phyloP scores from a whole-genome alignment of 305 asterid species.

The Solanum hybrid region DNA sequence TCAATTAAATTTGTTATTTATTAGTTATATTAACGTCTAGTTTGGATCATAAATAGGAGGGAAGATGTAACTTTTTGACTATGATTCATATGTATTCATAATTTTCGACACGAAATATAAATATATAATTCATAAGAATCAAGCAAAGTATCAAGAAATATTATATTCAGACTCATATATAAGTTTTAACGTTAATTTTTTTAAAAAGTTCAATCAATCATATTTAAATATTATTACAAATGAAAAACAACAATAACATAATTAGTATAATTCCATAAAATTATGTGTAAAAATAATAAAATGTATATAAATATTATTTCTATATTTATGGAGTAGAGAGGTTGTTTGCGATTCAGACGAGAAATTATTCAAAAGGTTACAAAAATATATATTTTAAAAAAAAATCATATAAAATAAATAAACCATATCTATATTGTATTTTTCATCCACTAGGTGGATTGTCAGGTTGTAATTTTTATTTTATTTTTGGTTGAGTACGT shows the following conservation, averaged over 20 bases:
- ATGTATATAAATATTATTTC: accelerated
- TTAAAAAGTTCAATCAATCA: background rate
- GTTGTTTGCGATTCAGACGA: background rate
- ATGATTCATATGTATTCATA: background rate
- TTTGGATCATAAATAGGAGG: background rate
- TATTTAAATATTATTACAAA: background rate
- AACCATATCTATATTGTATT: background rate
- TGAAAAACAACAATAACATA: background rate
- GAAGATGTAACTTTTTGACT: background rate
- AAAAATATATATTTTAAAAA: background rate
- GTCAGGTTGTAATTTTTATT: background rate
- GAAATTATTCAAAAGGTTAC: background rate
- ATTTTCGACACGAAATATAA: background rate
- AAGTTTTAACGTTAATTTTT: background rate
- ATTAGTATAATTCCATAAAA: accelerated
- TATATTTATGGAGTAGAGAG: background rate
- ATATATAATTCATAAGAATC: background rate
- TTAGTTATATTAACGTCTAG: background rate
- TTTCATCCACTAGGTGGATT: background rate
- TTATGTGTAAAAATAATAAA: background rate
- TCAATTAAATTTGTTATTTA: background rate
- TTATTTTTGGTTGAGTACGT: background rate
- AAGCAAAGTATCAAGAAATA: background rate
- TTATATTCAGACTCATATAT: no score
- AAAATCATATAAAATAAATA: background rate